These are phyloP conservation scores for Talaromyces albobiverticillius DNA, from an alignment of 2,329 filamentous ascomycete genomes.

Conservation along the genomic window DNA sequence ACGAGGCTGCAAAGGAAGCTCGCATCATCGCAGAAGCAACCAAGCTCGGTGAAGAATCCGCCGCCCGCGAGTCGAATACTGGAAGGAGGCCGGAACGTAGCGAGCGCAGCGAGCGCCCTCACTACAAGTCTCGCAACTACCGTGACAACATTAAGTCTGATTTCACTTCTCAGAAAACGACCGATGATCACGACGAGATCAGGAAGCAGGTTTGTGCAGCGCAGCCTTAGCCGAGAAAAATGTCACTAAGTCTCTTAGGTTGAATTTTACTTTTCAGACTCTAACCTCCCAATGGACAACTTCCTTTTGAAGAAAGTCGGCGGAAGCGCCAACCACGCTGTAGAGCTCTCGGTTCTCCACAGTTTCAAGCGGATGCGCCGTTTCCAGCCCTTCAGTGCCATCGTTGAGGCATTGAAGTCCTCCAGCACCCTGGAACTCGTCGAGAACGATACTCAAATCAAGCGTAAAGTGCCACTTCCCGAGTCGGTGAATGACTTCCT, in stretches of 20 bases:
- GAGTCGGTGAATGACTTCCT: conserved; percentile 55
- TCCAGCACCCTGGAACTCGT: conserved; percentile 70
- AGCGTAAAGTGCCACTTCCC: conserved; percentile 70
- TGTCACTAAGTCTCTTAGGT: conserved; percentile 54
- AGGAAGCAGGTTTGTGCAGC: conserved; percentile 67
- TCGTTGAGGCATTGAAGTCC: conserved; percentile 78
- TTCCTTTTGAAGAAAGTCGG: conserved; percentile 78
- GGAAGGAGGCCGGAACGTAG: conserved; percentile 20
- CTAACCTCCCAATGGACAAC: conserved; percentile 83
- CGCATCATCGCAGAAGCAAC: conserved; percentile 37
- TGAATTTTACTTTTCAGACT: conserved; percentile 94
- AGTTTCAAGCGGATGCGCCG: conserved; percentile 94
- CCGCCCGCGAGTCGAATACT: conserved; percentile 31
- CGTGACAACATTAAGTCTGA: conserved; percentile 68
- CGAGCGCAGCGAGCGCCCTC: too few relatives aligned
- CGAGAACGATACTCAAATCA: conserved; percentile 69
- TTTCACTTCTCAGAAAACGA: conserved; percentile 64
- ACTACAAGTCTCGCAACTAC: conserved; percentile 20
- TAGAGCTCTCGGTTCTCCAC: conserved; percentile 73
- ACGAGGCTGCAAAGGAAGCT: conserved; percentile 33
- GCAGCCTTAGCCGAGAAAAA: background rate
- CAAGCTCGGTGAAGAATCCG: conserved; percentile 37
- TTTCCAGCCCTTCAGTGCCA: conserved; percentile 82
- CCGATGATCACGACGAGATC: conserved; percentile 75
- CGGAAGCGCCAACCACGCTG: conserved; percentile 69